These are phyloP conservation scores for Sarocladium kiliense DNA, from an alignment of 2,329 filamentous ascomycete genomes.

Conservation along the genomic window DNA sequence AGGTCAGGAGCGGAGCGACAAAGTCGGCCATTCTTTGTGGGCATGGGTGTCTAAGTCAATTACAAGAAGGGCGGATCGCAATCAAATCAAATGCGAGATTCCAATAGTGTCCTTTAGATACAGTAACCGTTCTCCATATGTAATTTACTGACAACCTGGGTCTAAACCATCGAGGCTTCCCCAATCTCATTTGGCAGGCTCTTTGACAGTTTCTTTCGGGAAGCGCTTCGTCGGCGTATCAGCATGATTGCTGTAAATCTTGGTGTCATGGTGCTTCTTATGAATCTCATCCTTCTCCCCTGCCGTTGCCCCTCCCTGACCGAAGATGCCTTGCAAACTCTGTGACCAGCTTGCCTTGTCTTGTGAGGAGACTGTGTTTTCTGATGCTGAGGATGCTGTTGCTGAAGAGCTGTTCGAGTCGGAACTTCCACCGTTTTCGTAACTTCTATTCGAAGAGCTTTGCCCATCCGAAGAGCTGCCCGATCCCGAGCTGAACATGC, in stretches of 20 bases:
- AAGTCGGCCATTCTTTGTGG: too few relatives aligned
- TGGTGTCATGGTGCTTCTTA: slow-evolving; percentile 10
- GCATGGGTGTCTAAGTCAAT: too few relatives aligned
- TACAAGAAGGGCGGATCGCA: too few relatives aligned
- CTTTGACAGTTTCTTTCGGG: neutral
- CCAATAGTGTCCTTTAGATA: too few relatives aligned
- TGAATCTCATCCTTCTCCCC: slow-evolving; percentile 8
- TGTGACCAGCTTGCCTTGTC: slow-evolving; percentile 3
- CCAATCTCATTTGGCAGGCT: neutral
- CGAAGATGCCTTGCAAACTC: slow-evolving; percentile 18
- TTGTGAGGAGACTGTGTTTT: neutral
- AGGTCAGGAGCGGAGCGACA: neutral
- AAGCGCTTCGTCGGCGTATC: slow-evolving; percentile 10
- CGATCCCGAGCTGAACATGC: neutral
- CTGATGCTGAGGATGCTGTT: neutral
- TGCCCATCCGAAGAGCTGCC: neutral
- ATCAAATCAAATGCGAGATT: too few relatives aligned
- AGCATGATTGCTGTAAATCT: slow-evolving; percentile 11
- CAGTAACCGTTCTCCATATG: too few relatives aligned
- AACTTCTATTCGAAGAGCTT: neutral
- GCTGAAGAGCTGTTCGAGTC: neutral
- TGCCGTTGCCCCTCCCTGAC: slow-evolving; percentile 16
- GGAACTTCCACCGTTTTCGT: neutral
- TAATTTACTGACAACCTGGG: too few relatives aligned
- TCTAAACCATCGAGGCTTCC: too few relatives aligned